These are phyloP conservation scores for Colletotrichum karsti DNA, from an alignment of 2,329 filamentous ascomycete genomes.

Conservation along the genomic window DNA sequence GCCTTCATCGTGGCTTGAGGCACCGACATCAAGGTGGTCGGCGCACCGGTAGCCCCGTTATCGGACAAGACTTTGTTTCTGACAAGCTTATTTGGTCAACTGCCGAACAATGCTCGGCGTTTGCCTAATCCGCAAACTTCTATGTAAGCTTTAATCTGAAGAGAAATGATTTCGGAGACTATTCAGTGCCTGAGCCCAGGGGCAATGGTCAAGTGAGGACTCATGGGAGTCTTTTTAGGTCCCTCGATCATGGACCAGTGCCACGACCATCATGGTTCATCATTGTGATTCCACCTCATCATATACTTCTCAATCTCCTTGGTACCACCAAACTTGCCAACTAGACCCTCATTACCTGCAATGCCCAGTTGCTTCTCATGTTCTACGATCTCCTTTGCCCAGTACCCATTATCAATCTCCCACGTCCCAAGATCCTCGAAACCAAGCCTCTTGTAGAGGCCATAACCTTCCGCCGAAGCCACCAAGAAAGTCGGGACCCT, in stretches of 20 bases:
- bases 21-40: not conserved
- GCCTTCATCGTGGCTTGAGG: not conserved
- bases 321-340: conserved; percentile 26
- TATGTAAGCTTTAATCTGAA: no score
- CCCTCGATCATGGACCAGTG: not conserved
- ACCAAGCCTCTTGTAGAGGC: conserved; percentile 29
- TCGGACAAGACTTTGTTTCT: not conserved
- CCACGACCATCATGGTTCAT: not conserved
- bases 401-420: conserved; percentile 31
- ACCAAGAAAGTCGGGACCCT: conserved; percentile 28
- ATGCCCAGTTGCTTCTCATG: conserved; percentile 21
- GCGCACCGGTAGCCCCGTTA: not conserved
- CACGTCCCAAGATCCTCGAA: conserved; percentile 31
- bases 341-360: conserved; percentile 14
- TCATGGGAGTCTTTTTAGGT: not conserved
- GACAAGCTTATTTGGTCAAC: not conserved
- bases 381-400: conserved; percentile 22
- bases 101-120: not conserved
- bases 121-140: not conserved
- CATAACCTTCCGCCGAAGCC: conserved; percentile 31
- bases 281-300: not conserved
- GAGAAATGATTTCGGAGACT: not conserved
- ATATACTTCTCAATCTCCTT: conserved; percentile 31
- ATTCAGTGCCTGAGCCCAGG: not conserved
- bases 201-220: not conserved